Base-by-base conservation (phyloP, 1,284 basidiomycete species). In the Kwoniella shivajii region DNA sequence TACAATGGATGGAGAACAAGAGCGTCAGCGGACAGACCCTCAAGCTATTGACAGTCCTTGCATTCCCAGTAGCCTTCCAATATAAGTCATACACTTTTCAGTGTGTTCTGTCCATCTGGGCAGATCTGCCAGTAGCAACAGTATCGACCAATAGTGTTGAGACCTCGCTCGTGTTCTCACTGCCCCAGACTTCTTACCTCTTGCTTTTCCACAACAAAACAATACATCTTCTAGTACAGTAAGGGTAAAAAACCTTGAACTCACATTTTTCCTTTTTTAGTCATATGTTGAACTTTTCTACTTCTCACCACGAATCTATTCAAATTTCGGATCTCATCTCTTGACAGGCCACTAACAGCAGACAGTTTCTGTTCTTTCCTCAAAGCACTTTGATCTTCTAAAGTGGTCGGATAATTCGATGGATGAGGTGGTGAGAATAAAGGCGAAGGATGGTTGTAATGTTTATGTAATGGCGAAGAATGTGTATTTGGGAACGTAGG, bases 221-320 rank as follows among this genome's bases (percentile, higher is more conserved):
- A n/a, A n/a, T n/a, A n/a, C n/a, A n/a, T n/a, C n/a, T n/a, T n/a
- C n/a, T n/a, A n/a, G n/a, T n/a, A n/a, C n/a, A n/a, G n/a, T n/a
- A n/a, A n/a, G n/a, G n/a, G n/a, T n/a, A n/a, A n/a, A n/a, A n/a
- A 34, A 34, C 7, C 33, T 34, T 34, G 16, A 34, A 71, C 77
- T 65, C 64, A 78, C 76, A 73, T 72, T 57, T 75, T 74, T 16
- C 78, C 78, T 66, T 75, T 76, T 60, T 74, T 76, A 2, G 76
- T 78, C 77, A 78, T 77, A 54, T 78, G 72, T 10, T 66, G 64
- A 20, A 78, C 77, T n/a, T 70, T 59, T 60, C 68, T 69, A 42
- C 65, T 29, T 16, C 66, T 66, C 4, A 75, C 66, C 16, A 65
- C 68, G 52, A 67, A 73, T 50, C 68, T 59, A 49, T 66, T 65